phyloP scores from a whole-genome alignment of 306 rosid species.

The Canavalia gladiata region DNA sequence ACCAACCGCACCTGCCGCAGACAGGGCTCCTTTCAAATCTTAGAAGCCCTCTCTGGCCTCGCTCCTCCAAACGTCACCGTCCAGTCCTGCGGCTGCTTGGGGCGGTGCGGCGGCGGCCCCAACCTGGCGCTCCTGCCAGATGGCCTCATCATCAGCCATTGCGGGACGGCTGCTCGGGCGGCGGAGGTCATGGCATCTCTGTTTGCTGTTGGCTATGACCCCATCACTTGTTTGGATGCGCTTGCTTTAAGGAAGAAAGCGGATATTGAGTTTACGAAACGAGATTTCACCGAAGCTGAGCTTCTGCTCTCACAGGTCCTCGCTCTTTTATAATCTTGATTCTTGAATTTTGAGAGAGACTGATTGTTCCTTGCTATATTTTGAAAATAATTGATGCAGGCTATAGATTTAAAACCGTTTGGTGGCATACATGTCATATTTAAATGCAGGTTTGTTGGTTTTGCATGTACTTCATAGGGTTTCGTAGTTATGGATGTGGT shows the following conservation, averaged over 20 bases:
- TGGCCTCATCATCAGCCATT: slow-evolving; percentile 64
- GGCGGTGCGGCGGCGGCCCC: slow-evolving; percentile 87
- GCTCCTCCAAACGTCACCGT: slow-evolving; percentile 75
- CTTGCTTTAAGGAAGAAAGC: slow-evolving; percentile 84
- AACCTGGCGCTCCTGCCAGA: slow-evolving; percentile 71
- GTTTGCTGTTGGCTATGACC: slow-evolving; percentile 40
- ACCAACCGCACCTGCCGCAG: slow-evolving; percentile 85
- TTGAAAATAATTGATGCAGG: slow-evolving; percentile 64
- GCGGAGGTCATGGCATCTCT: slow-evolving; percentile 64
- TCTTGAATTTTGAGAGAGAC: neutral
- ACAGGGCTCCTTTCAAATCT: slow-evolving; percentile 83
- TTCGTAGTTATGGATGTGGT: neutral
- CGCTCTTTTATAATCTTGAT: neutral
- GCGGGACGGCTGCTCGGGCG: slow-evolving; percentile 75
- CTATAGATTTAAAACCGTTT: slow-evolving; percentile 73
- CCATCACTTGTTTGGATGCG: slow-evolving; percentile 71
- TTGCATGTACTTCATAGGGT: neutral
- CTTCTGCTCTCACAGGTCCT: slow-evolving; percentile 74
- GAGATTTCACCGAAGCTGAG: slow-evolving; percentile 70
- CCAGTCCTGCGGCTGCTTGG: slow-evolving; percentile 75
- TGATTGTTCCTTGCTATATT: slow-evolving; percentile 8
- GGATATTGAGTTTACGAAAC: slow-evolving; percentile 52
- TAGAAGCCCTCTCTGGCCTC: slow-evolving; percentile 68
- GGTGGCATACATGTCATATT: slow-evolving; percentile 74
- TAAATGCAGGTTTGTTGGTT: slow-evolving; percentile 69